Evolutionary conservation across 2,329 filamentous ascomycete genomes (phyloP), one percentile per base, ranked within the genome.

Genomic region (Fusarium praegraminearum): DNA sequence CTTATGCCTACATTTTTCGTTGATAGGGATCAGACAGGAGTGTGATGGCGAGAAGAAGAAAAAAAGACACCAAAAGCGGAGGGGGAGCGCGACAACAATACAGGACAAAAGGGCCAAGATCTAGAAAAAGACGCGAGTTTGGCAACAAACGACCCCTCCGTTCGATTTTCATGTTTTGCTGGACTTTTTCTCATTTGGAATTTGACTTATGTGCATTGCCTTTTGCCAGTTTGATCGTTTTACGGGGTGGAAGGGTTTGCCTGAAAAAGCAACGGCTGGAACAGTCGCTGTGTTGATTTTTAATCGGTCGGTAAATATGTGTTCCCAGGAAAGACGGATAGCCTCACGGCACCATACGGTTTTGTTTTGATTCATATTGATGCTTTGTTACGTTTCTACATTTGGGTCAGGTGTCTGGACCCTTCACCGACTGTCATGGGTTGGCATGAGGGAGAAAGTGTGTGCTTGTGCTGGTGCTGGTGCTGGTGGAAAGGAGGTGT

Each of bases 281-380:
- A 62, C 11, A 45, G 63, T 55, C 45, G 61, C 62, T 69, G 67
- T 64, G 55, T 57, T 56, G 40, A 69, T 73, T 73, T 65, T 72
- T 70, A 73, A 73, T 73, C 67, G 71, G 71, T 71, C 67, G 71
- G 71, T 69, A 70, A 71, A 73, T 62, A 35, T 69, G 66, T 75
- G 69, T 72, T 73, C 70, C 62, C 70, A 76, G 75, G 73, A 74
- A 79, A 80, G 78, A 80, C 73, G 77, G 77, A 75, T 75, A 76
- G 79, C 79, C 79, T 80, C 79, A 77, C 79, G 79, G 79, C 79
- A 78, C 69, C 73, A 73, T 70, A 75, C 57, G 72, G 62, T 75
- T 75, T 62, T 66, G 59, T 71, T 68, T 76, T 74, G 54, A 52
- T 64, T 71, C 55, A 68, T 58, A 70, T 36, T 54, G 49, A 67